Base-by-base conservation (phyloP, 23 red algal species). In the Gracilariopsis chorda region DNA sequence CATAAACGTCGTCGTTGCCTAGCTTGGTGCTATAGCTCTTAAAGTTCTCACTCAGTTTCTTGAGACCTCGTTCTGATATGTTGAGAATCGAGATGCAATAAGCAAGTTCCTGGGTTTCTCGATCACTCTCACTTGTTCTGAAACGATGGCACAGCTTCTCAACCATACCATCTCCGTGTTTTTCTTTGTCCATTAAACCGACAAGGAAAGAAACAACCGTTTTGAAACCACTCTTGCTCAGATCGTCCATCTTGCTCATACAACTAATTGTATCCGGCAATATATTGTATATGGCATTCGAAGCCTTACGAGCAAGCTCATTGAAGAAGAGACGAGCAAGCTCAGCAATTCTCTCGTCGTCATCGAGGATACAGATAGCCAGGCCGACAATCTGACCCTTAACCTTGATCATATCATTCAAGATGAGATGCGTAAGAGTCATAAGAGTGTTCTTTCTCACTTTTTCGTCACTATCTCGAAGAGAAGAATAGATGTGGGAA, bases 341-440 rank as follows among this genome's bases (percentile, higher is more conserved):
- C 10, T 86, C 88, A 36, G 65, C 81, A 52, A 98, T 82, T 60
- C 88, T 41, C 3, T 80, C 72, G 78, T 98, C 78, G 4, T 45
- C 37, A 47, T 98, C 95, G 40, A 88, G 41, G 14, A 98, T 69
- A 29, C 95, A 94, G 13, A 94, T 71, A 32, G 82, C 95, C 39
- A 98, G 48, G 23, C 88, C 95, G 35, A 87, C 92, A 59, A 94
- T 71, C 61, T 98, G 91, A 41, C 95, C 95, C 55, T 86, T 88
- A 11, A 94, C 85, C 78, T 98, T 98, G 58, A 98, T 69, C 95
- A 98, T 98, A 61, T 98, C 95, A 70, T 98, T 98, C 23, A 98
- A 92, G 19, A 98, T 91, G 2, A 98, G 85, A 43, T 94, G 92
- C 3, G 95, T 94, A 30, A 98, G 78, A 1, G 68, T 82, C 84